Percentiles rank a stretch among this genome's conserved stretches.
These are phyloP conservation scores for Lanmaoa rubissima DNA, from an alignment of 768 basidiomycete genomes.

Conservation along the genomic window DNA sequence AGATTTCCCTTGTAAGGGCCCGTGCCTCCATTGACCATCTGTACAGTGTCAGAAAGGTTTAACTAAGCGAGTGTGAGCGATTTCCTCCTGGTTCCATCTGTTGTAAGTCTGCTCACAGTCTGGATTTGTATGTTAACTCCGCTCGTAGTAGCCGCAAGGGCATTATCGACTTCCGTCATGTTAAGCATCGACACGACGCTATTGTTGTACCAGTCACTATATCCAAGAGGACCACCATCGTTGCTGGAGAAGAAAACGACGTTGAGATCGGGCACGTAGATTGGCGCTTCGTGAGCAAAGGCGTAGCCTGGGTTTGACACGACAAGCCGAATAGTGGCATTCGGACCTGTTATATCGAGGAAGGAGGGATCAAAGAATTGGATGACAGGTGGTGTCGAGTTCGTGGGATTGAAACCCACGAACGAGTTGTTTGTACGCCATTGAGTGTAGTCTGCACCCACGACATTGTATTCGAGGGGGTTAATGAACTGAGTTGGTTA, in stretches of 20 bases:
- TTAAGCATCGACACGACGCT: conserved; percentile 63
- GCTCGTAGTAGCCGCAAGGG: conserved; percentile 33
- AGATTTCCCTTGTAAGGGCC: conserved; percentile 59
- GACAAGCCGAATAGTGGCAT: conserved; percentile 57
- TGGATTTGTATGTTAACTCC: conserved; percentile 39
- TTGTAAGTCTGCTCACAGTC: conserved; percentile 27
- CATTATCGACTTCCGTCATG: conserved; percentile 51
- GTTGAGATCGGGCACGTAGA: conserved; percentile 65
- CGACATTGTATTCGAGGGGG: conserved; percentile 50
- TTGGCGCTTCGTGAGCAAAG: conserved; percentile 78
- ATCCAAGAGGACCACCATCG: conserved; percentile 61
- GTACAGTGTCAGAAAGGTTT: conserved; percentile 52
- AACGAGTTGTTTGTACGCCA: conserved; percentile 37
- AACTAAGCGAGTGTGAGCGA: conserved; percentile 40
- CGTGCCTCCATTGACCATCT: conserved; percentile 72
- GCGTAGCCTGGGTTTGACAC: conserved; percentile 61
- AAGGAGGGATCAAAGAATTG: conserved; percentile 56
- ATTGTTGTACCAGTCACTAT: conserved; percentile 62
- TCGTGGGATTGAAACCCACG: conserved; percentile 59
- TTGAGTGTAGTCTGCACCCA: conserved; percentile 42
- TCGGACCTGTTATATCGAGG: conserved; percentile 53
- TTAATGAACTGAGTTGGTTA: conserved; percentile 42
- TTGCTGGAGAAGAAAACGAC: conserved; percentile 73
- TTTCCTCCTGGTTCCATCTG: background rate
- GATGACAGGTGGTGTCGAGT: conserved; percentile 41